Conservation (phyloP, 331 rosid genomes). For the Malus hybrid region DNA sequence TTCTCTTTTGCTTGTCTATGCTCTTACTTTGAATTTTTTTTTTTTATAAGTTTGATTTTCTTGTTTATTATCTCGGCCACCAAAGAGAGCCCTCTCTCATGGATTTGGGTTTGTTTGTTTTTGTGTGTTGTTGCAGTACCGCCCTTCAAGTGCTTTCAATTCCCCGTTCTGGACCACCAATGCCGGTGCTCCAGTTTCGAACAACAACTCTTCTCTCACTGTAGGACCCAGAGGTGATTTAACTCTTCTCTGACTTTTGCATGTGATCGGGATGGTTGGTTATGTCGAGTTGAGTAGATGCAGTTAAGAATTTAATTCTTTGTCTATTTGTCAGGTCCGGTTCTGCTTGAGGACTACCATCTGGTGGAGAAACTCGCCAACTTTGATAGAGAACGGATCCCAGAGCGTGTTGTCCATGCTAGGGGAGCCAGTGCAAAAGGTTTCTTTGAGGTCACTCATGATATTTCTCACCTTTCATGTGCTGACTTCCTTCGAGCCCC, state of each 20-base stretch:
- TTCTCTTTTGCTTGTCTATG: not conserved
- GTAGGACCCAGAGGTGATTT: slow-evolving; percentile 69
- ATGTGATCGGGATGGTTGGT: not conserved
- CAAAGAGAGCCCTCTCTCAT: not conserved
- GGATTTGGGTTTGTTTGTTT: not conserved
- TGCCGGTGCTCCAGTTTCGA: slow-evolving; percentile 93
- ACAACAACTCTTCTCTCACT: slow-evolving; percentile 68
- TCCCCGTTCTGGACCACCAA: slow-evolving; percentile 90
- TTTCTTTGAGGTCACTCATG: slow-evolving; percentile 94
- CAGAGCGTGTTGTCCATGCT: slow-evolving; percentile 95
- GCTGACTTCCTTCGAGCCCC: slow-evolving; percentile 94
- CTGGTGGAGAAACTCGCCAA: slow-evolving; percentile 80
- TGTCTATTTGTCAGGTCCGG: slow-evolving; percentile 58
- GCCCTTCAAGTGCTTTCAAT: slow-evolving; percentile 76
- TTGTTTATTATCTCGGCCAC: not conserved
- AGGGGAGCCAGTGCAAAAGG: slow-evolving; percentile 25
- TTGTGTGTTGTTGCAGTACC: slow-evolving; percentile 37
- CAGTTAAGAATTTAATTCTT: not conserved
- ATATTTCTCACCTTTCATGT: slow-evolving; percentile 67
- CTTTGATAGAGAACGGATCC: slow-evolving; percentile 80
- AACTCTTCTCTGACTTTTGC: not conserved
- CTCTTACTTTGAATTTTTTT: not conserved
- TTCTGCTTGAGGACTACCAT: slow-evolving; percentile 90
- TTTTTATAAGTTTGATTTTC: not conserved
- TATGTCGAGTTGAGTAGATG: not conserved